Conservation (phyloP, 2,329 filamentous ascomycete genomes). For the Uncinocarpus reesii region DNA sequence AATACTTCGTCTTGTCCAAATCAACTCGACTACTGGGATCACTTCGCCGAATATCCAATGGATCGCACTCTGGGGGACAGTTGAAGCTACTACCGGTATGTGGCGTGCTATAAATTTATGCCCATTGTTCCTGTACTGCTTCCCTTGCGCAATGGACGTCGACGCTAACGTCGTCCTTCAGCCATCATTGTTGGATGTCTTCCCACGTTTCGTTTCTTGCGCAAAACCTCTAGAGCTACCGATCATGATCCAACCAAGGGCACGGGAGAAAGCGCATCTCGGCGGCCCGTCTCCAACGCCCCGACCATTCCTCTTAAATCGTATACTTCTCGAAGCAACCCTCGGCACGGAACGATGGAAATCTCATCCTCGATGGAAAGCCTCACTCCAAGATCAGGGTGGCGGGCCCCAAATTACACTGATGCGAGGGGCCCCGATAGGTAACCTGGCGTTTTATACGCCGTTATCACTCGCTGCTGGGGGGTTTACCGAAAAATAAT, state of each 20-base stretch:
- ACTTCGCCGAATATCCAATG: slow-evolving; percentile 12
- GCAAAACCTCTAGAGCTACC: slow-evolving; percentile 1
- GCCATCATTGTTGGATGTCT: slow-evolving; percentile 13
- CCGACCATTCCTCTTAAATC: slow-evolving; percentile 1
- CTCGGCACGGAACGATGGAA: not conserved
- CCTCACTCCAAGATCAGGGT: slow-evolving; percentile 1
- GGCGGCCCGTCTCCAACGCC: not conserved
- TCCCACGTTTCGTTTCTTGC: slow-evolving; percentile 11
- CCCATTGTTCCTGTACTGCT: no score
- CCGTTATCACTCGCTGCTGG: no score
- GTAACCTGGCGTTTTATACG: no score
- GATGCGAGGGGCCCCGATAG: no score
- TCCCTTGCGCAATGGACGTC: no score
- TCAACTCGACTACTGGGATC: slow-evolving; percentile 10
- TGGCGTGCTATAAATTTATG: no score
- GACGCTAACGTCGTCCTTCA: no score
- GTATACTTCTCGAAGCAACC: not conserved
- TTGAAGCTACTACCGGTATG: slow-evolving; percentile 13
- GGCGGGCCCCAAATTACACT: not conserved
- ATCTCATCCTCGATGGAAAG: slow-evolving; percentile 4
- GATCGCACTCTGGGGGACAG: slow-evolving; percentile 7
- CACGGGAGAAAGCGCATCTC: not conserved
- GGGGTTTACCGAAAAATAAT: no score
- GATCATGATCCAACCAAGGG: not conserved
- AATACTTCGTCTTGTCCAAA: slow-evolving; percentile 21